Evolutionary conservation across 164 flowering plant species (phyloP).

Genomic region (Platanus orientalis): DNA sequence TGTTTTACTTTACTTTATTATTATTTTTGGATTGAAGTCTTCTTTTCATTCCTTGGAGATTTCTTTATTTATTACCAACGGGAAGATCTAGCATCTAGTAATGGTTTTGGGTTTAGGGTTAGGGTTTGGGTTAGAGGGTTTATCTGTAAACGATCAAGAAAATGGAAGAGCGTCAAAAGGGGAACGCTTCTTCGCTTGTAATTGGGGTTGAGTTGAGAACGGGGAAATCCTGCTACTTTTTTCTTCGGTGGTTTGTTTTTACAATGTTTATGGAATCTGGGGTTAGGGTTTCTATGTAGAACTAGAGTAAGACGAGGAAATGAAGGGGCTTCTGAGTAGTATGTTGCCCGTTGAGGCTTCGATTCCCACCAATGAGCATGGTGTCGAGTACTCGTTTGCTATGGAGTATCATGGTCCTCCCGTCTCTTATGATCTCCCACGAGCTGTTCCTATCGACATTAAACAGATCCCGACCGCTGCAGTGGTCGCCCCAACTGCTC

Average conservation of each 20-base stretch:
- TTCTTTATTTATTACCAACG: not conserved
- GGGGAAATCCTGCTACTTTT: too few species aligned
- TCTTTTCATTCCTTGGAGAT: not conserved
- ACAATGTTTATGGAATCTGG: not conserved
- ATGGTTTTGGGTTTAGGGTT: not conserved
- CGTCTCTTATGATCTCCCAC: slow-evolving; percentile 49
- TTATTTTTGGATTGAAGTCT: not conserved
- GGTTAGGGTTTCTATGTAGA: slow-evolving; percentile 4
- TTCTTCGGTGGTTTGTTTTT: not conserved
- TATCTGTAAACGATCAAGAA: not conserved
- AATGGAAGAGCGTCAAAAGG: slow-evolving; percentile 10
- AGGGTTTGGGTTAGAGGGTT: slow-evolving; percentile 2
- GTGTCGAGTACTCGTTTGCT: slow-evolving; percentile 66
- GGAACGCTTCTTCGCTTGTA: not conserved
- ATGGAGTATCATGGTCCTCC: slow-evolving; percentile 74
- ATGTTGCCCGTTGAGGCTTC: slow-evolving; percentile 33
- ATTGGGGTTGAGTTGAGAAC: too few species aligned
- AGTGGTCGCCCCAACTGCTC: slow-evolving; percentile 25
- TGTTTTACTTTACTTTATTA: not conserved
- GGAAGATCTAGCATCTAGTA: slow-evolving; percentile 6
- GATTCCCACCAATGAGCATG: slow-evolving; percentile 23
- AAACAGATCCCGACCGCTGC: slow-evolving; percentile 56
- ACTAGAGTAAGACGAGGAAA: slow-evolving; percentile 11
- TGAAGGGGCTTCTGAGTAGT: slow-evolving; percentile 50
- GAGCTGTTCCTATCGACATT: slow-evolving; percentile 56